phyloP scores from a whole-genome alignment of 2,329 filamentous ascomycete genomes.

The Colletotrichum nymphaeae region DNA sequence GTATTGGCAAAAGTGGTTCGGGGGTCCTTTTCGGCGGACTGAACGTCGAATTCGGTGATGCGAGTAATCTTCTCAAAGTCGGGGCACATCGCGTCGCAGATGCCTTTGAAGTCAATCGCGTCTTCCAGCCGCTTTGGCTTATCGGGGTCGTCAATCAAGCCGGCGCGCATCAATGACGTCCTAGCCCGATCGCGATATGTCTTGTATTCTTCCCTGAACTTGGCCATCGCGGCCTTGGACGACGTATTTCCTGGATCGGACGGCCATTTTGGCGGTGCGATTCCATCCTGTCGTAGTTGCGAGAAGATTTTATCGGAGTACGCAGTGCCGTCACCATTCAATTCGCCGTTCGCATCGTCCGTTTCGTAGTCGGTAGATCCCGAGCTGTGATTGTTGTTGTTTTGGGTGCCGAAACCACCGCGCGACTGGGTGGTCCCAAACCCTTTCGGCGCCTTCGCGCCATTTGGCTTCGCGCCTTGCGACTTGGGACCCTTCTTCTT shows the following conservation, averaged over 20 bases:
- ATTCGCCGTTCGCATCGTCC: constrained; percentile 34
- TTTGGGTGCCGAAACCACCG: constrained; percentile 26
- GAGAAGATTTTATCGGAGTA: constrained; percentile 63
- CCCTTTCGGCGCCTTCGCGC: constrained; percentile 27
- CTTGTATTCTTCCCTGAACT: constrained; percentile 67
- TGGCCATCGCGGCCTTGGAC: constrained; percentile 60
- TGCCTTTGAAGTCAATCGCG: constrained; percentile 75
- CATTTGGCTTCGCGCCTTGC: constrained; percentile 23
- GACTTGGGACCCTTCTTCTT: constrained; percentile 38
- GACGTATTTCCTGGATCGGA: constrained; percentile 63
- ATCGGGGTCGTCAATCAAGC: constrained; percentile 73
- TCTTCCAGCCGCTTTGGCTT: constrained; percentile 71
- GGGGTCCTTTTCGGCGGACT: constrained; percentile 64
- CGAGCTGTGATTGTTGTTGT: constrained; percentile 6
- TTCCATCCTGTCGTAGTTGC: constrained; percentile 65
- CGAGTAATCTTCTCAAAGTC: constrained; percentile 73
- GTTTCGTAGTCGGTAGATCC: constrained; percentile 29
- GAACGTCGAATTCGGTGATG: constrained; percentile 71
- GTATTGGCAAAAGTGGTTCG: constrained; percentile 59
- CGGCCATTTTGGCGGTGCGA: constrained; percentile 67
- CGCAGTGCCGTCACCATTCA: constrained; percentile 41
- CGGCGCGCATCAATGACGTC: constrained; percentile 66
- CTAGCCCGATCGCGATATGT: constrained; percentile 68
- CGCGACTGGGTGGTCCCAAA: constrained; percentile 26
- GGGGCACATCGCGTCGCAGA: constrained; percentile 77